Evolutionary conservation across 108 stramenopile species (phyloP), one percentile per base, ranked within the genome.

Genomic region (Cyclotella baltica): DNA sequence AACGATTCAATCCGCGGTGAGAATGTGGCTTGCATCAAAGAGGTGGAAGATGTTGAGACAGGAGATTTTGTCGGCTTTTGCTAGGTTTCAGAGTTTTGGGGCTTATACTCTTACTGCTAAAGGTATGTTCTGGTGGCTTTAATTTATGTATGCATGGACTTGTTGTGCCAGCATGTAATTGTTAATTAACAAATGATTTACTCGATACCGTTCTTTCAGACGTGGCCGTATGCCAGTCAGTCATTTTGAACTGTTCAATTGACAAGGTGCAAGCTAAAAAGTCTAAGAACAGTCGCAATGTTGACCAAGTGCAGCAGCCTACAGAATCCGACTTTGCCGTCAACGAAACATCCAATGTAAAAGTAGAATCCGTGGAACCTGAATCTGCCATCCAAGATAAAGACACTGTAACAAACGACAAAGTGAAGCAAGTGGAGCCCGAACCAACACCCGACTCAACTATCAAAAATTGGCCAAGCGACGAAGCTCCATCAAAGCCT

Each of bases 31-130:
- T 10, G 55, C 55, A 25, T n/a, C 55, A 25, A 55, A 25, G 25
- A n/a, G 55, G 11, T 55, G 55, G 55, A 55, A 55, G 22, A 55
- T 55, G 55, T 27, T 55, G 11, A 55, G 55, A 5, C 20, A 55
- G 20, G 55, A 55, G 55, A 55, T 55, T 27, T 27, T 55, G 11
- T 55, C 55, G 4, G 55, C 55, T 23, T 55, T 55, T 23, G 25
- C 23, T n/a, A 55, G 55, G 55, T 55, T 55, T 55, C 55, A 55
- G 5, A 25, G 23, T 55, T 23, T 25, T 10, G 55, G 55, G 20
- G 55, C 20, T 2, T 55, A 55, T 27, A 55, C 55, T 27, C 55
- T 55, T 3, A 55, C 55, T 55, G 4, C 55, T 3, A 55, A 55
- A 55, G 25, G 55, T 55, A 55, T 5, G 55, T 55, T 2, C 3